phyloP scores from a whole-genome alignment of 1,284 basidiomycete genomes.

The Ceratobasidium sp. region DNA sequence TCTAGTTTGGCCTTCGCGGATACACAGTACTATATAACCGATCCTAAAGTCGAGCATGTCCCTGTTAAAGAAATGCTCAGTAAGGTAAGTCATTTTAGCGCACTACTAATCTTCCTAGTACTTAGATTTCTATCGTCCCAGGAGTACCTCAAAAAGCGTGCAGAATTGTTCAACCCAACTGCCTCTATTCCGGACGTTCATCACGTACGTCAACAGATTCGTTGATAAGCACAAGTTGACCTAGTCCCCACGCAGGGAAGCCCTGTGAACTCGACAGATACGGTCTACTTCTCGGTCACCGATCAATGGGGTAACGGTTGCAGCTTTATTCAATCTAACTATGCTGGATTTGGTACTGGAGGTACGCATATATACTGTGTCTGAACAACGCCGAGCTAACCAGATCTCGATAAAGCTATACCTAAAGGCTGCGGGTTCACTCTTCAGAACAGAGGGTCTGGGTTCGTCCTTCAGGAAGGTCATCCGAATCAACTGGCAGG shows the following conservation, averaged over 20 bases:
- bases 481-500: conserved; percentile 86
- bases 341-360: conserved; percentile 84
- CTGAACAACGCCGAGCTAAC: background rate
- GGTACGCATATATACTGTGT: conserved; percentile 59
- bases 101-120: background rate
- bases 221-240: conserved; percentile 1
- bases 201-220: conserved; percentile 68
- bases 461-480: conserved; percentile 82
- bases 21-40: conserved; percentile 88
- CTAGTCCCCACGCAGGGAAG: conserved; percentile 68
- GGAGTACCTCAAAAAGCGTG: conserved; percentile 87
- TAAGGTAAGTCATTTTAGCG: conserved; percentile 66
- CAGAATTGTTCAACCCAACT: conserved; percentile 79
- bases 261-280: conserved; percentile 87
- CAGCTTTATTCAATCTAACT: conserved; percentile 95
- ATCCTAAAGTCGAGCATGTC: conserved; percentile 80
- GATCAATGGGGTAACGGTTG: conserved; percentile 95
- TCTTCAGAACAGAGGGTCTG: conserved; percentile 91
- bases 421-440: conserved; percentile 96
- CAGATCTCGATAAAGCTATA: conserved; percentile 67
- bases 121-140: conserved; percentile 54
- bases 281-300: conserved; percentile 91
- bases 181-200: conserved; percentile 76
- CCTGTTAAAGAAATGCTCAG: conserved; percentile 84
- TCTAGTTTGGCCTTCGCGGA: conserved; percentile 64